These are phyloP conservation scores for Macrophomina pseudophaseolina DNA, from an alignment of 2,329 filamentous ascomycete genomes.

Conservation along the genomic window DNA sequence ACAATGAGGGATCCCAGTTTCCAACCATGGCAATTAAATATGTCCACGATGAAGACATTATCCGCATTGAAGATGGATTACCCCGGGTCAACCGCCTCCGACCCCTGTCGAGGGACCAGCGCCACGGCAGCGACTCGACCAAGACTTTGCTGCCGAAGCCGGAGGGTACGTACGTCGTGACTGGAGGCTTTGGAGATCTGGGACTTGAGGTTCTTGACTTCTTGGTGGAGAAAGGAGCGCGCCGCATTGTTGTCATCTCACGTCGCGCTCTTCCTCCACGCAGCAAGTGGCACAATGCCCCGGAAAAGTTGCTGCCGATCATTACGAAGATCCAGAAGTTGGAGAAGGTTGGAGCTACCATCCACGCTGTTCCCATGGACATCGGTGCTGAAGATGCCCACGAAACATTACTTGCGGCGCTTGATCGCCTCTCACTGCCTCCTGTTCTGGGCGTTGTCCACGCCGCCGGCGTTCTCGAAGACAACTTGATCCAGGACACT, in stretches of 20 bases:
- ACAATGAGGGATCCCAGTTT: slow-evolving; percentile 40
- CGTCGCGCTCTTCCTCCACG: slow-evolving; percentile 46
- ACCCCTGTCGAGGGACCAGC: slow-evolving; percentile 32
- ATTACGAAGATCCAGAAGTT: slow-evolving; percentile 31
- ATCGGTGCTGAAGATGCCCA: slow-evolving; percentile 36
- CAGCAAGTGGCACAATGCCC: slow-evolving; percentile 35
- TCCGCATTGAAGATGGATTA: slow-evolving; percentile 48
- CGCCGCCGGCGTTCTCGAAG: slow-evolving; percentile 47
- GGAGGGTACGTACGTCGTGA: slow-evolving; percentile 52
- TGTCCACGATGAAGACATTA: slow-evolving; percentile 43
- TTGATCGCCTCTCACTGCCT: slow-evolving; percentile 45
- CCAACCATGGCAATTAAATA: slow-evolving; percentile 47
- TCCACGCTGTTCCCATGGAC: slow-evolving; percentile 43
- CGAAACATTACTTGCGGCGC: slow-evolving; percentile 30
- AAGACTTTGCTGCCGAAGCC: slow-evolving; percentile 33
- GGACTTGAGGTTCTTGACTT: slow-evolving; percentile 47
- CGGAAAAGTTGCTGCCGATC: slow-evolving; percentile 27
- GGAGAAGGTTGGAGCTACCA: slow-evolving; percentile 36
- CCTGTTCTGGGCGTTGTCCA: slow-evolving; percentile 50
- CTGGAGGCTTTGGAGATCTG: slow-evolving; percentile 49
- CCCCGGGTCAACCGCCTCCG: slow-evolving; percentile 42
- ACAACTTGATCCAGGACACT: slow-evolving; percentile 43
- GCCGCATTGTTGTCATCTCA: slow-evolving; percentile 49
- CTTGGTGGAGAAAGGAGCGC: slow-evolving; percentile 48
- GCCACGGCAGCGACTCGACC: slow-evolving; percentile 18